Conservation (phyloP, 768 basidiomycete species). For the Collybia nuda region DNA sequence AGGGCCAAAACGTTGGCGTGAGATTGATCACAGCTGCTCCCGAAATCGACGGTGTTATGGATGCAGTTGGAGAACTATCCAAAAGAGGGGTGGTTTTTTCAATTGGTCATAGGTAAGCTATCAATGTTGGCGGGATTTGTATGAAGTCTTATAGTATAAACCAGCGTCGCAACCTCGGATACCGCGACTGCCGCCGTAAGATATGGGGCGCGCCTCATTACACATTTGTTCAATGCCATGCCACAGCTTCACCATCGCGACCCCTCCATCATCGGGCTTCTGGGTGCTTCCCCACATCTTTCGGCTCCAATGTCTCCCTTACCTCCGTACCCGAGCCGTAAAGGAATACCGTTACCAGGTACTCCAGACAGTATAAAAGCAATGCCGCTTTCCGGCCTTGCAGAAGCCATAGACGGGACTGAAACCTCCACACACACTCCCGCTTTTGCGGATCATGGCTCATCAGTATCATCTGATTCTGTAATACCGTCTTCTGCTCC, state of each 20-base stretch:
- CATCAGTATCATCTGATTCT: constrained; percentile 2
- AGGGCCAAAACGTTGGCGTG: constrained; percentile 53
- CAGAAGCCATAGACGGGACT: constrained; percentile 64
- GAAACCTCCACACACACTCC: constrained; percentile 59
- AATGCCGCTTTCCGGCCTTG: constrained; percentile 19
- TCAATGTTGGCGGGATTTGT: neutral
- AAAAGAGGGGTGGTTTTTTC: constrained; percentile 74
- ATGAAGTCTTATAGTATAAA: constrained; percentile 5
- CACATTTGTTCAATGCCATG: constrained; percentile 94
- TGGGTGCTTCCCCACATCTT: constrained; percentile 73
- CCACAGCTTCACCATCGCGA: constrained; percentile 87
- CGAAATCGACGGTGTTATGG: constrained; percentile 81
- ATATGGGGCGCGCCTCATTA: constrained; percentile 81
- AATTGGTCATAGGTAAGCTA: constrained; percentile 81
- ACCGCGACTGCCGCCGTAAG: constrained; percentile 70
- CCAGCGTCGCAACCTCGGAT: constrained; percentile 72
- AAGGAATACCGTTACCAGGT: neutral
- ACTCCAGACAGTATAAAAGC: neutral
- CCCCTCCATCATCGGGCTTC: constrained; percentile 86
- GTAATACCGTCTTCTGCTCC: constrained; percentile 13
- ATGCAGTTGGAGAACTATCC: constrained; percentile 56
- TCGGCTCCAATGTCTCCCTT: constrained; percentile 38
- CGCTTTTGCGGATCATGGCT: constrained; percentile 3
- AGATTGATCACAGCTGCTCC: constrained; percentile 87
- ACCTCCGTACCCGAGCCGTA: constrained; percentile 9